Base-by-base conservation (phyloP, 805 yeast species). In the Alloascoidea hylecoeti region DNA sequence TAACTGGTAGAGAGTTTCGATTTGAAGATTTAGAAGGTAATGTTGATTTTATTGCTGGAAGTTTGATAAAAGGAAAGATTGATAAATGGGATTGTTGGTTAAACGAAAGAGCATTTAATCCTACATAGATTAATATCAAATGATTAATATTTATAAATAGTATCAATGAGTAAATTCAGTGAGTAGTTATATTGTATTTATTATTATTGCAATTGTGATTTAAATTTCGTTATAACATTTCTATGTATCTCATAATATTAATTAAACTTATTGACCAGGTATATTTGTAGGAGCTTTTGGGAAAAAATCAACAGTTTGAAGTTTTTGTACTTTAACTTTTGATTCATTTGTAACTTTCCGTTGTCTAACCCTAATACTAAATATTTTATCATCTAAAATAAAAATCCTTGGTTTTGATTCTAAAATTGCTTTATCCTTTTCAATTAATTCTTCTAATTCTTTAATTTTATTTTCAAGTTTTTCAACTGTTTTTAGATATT, bases 1-100 rank as follows among this genome's bases (percentile, higher is more conserved):
- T 46, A 33, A 51, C 35, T 17, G 60, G 48, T 34, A 67, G 53
- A 35, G 52, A 47, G 41, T 86, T 86, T 58, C 57, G 57, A 34
- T 88, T 86, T 52, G 78, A 70, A 18, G 63, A 68, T 37, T 57
- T 86, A 36, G 94, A 83, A 48, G 85, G 86, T 1, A 72, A 73
- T 46, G 68, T 84, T 51, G 82, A 73, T 41, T 72, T 83, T 35
- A 46, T 72, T 1, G 75, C 72, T 5, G 96, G 96, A 1, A 79
- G 88, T 45, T 80, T 81, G 2, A 57, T 64, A 50, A 72, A 73
- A 46, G 58, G 60, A 13, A 69, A 77, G 19, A 57, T 70, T 28
- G 68, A 60, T 3, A 58, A 59, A 15, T 81, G 95, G 85, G 72
- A 68, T 44, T 67, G 75, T 44, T 88, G 95, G 95, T 63, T 88